Conservation (phyloP, 108 stramenopile species). For the Licmophora abbreviata region DNA sequence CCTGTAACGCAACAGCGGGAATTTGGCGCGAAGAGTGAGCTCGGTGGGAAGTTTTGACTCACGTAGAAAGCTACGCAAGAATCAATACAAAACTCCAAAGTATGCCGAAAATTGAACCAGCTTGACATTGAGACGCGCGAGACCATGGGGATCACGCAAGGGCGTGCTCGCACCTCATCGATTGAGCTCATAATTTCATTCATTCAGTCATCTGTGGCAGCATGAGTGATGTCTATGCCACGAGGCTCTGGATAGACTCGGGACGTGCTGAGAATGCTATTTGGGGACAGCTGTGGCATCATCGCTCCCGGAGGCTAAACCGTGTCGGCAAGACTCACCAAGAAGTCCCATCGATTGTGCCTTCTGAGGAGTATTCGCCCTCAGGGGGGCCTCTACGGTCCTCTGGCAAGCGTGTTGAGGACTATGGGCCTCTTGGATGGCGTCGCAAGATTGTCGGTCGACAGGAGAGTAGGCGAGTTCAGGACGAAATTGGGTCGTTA, state of each 20-base stretch:
- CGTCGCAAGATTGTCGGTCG: neutral
- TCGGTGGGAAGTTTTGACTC: too few species aligned
- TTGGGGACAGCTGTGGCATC: conserved; percentile 29
- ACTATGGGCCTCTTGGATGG: neutral
- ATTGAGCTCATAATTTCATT: too few species aligned
- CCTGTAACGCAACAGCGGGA: too few species aligned
- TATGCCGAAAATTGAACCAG: too few species aligned
- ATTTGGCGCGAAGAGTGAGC: too few species aligned
- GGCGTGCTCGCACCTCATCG: too few species aligned
- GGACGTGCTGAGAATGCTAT: conserved; percentile 13
- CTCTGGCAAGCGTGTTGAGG: neutral
- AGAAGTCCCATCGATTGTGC: conserved; percentile 1
- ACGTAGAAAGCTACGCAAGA: too few species aligned
- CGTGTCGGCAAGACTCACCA: neutral
- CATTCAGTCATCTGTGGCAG: too few species aligned
- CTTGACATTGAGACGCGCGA: too few species aligned
- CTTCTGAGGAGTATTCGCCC: neutral
- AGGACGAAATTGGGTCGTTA: conserved; percentile 11
- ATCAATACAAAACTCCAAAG: too few species aligned
- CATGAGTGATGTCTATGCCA: neutral
- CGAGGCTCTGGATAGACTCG: conserved; percentile 3
- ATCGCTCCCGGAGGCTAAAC: conserved; percentile 16
- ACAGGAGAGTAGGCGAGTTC: conserved; percentile 4
- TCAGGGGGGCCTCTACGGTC: conserved; percentile 9
- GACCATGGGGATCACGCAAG: too few species aligned